Evolutionary conservation across 2,329 filamentous ascomycete genomes (phyloP).

Genomic region (Hypomyces rosellus): DNA sequence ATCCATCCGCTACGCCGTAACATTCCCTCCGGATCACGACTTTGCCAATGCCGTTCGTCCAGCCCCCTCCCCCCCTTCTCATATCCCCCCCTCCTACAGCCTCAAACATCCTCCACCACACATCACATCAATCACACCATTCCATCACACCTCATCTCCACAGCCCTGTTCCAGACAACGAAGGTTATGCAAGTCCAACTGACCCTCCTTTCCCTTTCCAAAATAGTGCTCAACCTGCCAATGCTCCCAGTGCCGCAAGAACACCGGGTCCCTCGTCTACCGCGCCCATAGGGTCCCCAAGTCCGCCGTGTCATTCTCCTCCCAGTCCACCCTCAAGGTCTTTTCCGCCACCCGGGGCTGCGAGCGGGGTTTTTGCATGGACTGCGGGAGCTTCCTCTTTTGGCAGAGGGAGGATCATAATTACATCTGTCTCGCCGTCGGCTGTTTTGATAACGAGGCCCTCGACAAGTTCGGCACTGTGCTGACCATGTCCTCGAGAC

Average conservation of each 20-base stretch:
- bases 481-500: slow-evolving; percentile 31
- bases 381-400: slow-evolving; percentile 44
- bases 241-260: slow-evolving; percentile 50
- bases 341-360: slow-evolving; percentile 35
- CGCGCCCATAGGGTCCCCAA: slow-evolving; percentile 32
- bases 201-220: too few relatives aligned
- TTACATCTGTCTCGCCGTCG: slow-evolving; percentile 32
- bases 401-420: slow-evolving; percentile 31
- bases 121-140: too few relatives aligned
- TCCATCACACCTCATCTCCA: too few relatives aligned
- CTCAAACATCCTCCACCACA: too few relatives aligned
- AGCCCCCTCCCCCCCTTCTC: background rate
- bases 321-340: slow-evolving; percentile 27
- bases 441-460: slow-evolving; percentile 39
- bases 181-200: too few relatives aligned
- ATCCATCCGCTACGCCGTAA: slow-evolving; percentile 41
- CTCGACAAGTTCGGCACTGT: slow-evolving; percentile 33
- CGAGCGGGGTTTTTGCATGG: slow-evolving; percentile 42
- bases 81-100: background rate
- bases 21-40: slow-evolving; percentile 39
- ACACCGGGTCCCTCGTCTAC: slow-evolving; percentile 42
- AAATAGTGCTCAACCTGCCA: slow-evolving; percentile 42
- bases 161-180: too few relatives aligned
- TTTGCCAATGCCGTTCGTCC: slow-evolving; percentile 30
- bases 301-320: slow-evolving; percentile 29